These are phyloP conservation scores for Tetrahymena elliotti DNA, from an alignment of 73 alveolate species.

Conservation along the genomic window DNA sequence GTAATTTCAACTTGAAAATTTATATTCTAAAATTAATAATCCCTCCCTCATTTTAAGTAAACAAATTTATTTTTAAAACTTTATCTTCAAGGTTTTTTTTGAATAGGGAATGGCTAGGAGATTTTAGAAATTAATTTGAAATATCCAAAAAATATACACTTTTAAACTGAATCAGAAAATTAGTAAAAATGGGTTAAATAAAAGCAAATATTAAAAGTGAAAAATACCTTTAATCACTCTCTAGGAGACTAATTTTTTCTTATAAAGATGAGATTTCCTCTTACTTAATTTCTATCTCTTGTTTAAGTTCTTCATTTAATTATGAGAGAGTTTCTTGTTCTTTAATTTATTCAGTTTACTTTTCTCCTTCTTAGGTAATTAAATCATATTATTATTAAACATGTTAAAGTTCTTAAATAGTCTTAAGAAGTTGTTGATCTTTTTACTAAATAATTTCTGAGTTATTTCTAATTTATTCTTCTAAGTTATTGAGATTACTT, in stretches of 20 bases:
- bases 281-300: not conserved
- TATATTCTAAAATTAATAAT: no score
- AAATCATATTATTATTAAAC: not conserved
- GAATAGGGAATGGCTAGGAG: no score
- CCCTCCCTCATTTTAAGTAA: no score
- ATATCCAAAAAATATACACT: no score
- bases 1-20: no score
- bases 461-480: not conserved
- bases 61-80: no score
- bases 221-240: not conserved
- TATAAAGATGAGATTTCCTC: not conserved
- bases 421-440: not conserved
- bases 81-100: no score
- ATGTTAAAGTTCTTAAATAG: not conserved
- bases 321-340: not conserved
- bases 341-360: not conserved
- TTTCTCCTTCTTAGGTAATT: not conserved
- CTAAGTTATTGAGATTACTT: not conserved
- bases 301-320: not conserved
- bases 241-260: not conserved
- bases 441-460: not conserved
- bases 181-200: not conserved
- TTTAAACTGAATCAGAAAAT: not conserved
- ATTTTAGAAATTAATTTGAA: no score
- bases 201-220: not conserved